A percentile compares a stretch with the other conserved stretches of the same genome.
Evolutionary conservation across 2,329 filamentous ascomycete genomes (phyloP).

Genomic region (Trichophaea hybrida): DNA sequence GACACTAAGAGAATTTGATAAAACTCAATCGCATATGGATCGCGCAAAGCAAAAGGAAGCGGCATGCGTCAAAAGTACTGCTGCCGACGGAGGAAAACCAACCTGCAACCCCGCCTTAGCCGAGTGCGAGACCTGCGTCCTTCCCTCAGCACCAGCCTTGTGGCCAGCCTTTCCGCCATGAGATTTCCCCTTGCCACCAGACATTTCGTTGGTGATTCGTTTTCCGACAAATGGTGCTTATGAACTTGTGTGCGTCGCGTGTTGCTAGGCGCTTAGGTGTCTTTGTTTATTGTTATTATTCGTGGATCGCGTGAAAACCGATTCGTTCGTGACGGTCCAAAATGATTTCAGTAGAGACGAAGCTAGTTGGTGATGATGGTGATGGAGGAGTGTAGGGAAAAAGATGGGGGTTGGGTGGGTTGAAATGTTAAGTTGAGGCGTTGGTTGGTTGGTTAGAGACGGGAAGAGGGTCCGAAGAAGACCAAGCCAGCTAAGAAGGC

Average conservation of each 20-base stretch:
- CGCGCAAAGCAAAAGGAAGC: neutral
- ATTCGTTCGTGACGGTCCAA: neutral
- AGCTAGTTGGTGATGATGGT: neutral
- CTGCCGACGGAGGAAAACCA: neutral
- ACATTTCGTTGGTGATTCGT: slow-evolving; percentile 35
- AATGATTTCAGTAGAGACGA: neutral
- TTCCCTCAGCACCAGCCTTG: slow-evolving; percentile 63
- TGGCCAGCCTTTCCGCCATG: slow-evolving; percentile 81
- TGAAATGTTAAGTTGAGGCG: neutral
- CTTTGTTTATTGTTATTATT: neutral
- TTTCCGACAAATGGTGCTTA: neutral
- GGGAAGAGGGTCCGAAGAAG: neutral
- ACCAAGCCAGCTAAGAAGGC: neutral
- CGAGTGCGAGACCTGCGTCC: slow-evolving; percentile 86
- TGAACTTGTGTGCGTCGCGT: neutral
- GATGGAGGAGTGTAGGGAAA: neutral
- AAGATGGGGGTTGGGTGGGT: slow-evolving; percentile 3
- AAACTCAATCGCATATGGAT: neutral
- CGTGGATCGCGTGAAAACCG: neutral
- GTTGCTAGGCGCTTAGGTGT: neutral
- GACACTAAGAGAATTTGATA: too few relatives aligned
- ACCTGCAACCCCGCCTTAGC: slow-evolving; percentile 92
- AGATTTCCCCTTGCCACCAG: slow-evolving; percentile 89
- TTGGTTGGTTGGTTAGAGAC: neutral
- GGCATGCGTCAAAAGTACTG: neutral